Base-by-base conservation (phyloP, 2,329 filamentous ascomycete genomes). In the Didymella pomorum region DNA sequence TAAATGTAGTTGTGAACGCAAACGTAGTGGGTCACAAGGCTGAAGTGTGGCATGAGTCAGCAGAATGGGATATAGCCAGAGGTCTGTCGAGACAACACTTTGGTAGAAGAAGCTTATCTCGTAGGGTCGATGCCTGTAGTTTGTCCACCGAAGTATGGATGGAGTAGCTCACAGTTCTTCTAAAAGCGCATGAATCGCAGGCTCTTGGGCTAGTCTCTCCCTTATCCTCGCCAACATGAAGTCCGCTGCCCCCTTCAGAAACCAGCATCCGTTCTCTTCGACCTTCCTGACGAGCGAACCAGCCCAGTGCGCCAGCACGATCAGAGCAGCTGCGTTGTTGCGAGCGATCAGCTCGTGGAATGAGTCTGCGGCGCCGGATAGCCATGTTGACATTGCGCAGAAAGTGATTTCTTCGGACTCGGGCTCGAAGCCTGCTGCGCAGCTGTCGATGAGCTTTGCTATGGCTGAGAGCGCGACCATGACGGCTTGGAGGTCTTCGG, bases 241-340 rank as follows among this genome's bases (percentile, higher is more conserved):
- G 3, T 42, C 35, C 1, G 35, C 8, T 21, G 35, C 44, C 21
- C 37, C 44, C 10, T 23, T 20, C 25, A 56, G 10, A 16, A 56
- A 56, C 52, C 52, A 56, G 29, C 52, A 49, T 4, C 52, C 52
- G 14, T 35, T n/a, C 4, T 49, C 45, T 29, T 56, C 55, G 3
- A 37, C 64, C 45, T 58, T 52, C 49, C 55, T 59, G 4, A 67
- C 59, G 4, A 73, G 45, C 11, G 56, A 51, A 2, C 58, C 60
- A 9, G 55, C 57, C 71, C 70, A 74, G 49, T 73, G 60, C 3
- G 62, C 66, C 4, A 73, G 23, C 16, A 74, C 60, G 2, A 71
- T 61, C 9, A 73, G 61, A 1, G 71, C 68, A 14, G 66, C 47
- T 31, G 67, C 63, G 33, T 60, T 37, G 10, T 60, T 7, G 1